phyloP scores from a whole-genome alignment of 371 early-diverging fungal genomes.

The Zychaea mexicana region DNA sequence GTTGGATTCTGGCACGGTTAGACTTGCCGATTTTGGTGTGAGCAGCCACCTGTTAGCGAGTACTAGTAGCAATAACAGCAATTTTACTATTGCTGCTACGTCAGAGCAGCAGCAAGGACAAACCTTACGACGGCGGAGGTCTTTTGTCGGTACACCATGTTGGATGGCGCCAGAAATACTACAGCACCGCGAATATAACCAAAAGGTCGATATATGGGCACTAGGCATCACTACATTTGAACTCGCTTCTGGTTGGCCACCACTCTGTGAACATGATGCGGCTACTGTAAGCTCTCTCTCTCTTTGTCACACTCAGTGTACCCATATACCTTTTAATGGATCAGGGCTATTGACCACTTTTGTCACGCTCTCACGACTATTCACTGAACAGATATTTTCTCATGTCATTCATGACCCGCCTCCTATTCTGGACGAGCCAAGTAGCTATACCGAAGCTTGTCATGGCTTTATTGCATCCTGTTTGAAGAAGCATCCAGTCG shows the following conservation, averaged over 20 bases:
- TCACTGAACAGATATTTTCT: slow-evolving; percentile 32
- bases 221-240: slow-evolving; percentile 96
- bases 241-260: slow-evolving; percentile 92
- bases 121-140: slow-evolving; percentile 18
- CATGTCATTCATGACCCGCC: slow-evolving; percentile 37
- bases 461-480: slow-evolving; percentile 38
- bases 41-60: slow-evolving; percentile 25
- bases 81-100: too few relatives aligned
- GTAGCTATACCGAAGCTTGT: slow-evolving; percentile 14
- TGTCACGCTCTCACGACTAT: neutral
- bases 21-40: slow-evolving; percentile 54
- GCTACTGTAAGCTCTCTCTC: slow-evolving; percentile 51
- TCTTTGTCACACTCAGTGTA: neutral
- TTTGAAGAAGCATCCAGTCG: slow-evolving; percentile 66
- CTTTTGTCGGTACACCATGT: slow-evolving; percentile 84
- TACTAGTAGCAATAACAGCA: too few relatives aligned
- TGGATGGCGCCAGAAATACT: slow-evolving; percentile 94
- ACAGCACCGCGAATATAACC: slow-evolving; percentile 73
- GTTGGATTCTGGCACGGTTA: slow-evolving; percentile 55
- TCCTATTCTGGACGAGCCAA: slow-evolving; percentile 29
- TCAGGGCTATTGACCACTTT: too few relatives aligned
- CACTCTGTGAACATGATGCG: slow-evolving; percentile 89
- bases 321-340: neutral
- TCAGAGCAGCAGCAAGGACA: neutral
- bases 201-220: slow-evolving; percentile 87